Evolutionary conservation across 1,139 yeast species (phyloP).

Genomic region (Debaryomyces fabryi): DNA sequence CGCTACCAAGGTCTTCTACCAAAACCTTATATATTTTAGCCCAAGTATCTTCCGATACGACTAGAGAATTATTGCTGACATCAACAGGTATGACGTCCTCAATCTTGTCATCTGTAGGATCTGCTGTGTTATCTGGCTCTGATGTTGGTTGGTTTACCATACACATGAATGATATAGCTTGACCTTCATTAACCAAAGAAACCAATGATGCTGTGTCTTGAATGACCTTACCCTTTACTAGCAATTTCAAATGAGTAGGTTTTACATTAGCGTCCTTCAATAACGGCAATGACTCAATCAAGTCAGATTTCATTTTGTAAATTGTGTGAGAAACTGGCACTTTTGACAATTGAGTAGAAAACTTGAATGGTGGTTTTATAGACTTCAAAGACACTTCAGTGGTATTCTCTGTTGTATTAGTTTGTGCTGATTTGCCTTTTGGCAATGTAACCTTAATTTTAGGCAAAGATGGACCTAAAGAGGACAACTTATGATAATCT

Average conservation of each 20-base stretch:
- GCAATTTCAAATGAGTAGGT: conserved; percentile 38
- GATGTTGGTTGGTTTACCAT: conserved; percentile 28
- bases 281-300: conserved; percentile 30
- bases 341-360: conserved; percentile 27
- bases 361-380: conserved; percentile 49
- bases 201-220: conserved; percentile 37
- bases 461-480: conserved; percentile 50
- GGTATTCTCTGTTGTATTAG: conserved; percentile 4
- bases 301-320: conserved; percentile 35
- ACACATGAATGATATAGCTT: conserved; percentile 35
- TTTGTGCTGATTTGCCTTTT: conserved; percentile 2
- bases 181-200: conserved; percentile 22
- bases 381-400: conserved; percentile 37
- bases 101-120: conserved; percentile 11
- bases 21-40: conserved; percentile 30
- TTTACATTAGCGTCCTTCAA: conserved; percentile 26
- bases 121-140: conserved; percentile 6
- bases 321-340: conserved; percentile 32
- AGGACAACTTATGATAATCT: conserved; percentile 33
- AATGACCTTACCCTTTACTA: conserved; percentile 49
- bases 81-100: conserved; percentile 19
- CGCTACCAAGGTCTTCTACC: conserved; percentile 32
- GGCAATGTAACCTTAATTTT: conserved; percentile 34
- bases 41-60: conserved; percentile 33
- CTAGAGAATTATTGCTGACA: conserved; percentile 17